phyloP scores from a whole-genome alignment of 31 red algal genomes.

The Odonthalia washingtoniensis region DNA sequence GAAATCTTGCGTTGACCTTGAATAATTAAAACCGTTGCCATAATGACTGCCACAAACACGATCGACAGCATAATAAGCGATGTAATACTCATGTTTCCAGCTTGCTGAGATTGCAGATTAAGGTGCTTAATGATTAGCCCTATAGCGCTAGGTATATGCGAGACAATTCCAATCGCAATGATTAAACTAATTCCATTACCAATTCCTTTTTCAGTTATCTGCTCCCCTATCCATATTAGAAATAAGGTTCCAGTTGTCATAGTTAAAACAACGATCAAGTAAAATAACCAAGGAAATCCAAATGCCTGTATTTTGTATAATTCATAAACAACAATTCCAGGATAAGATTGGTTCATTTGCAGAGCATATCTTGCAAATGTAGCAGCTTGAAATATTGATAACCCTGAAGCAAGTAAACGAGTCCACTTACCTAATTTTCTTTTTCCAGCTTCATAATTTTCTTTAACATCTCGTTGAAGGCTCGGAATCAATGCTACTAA shows the following conservation, averaged over 20 bases:
- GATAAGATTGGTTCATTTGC: background rate
- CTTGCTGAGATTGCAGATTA: slow-evolving; percentile 7
- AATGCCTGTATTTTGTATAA: too few relatives aligned
- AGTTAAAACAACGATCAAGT: slow-evolving; percentile 11
- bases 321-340: slow-evolving; percentile 6
- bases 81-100: too few relatives aligned
- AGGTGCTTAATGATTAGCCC: background rate
- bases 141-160: slow-evolving; percentile 3
- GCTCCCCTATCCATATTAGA: slow-evolving; percentile 16
- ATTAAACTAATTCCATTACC: slow-evolving; percentile 5
- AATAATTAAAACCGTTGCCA: slow-evolving; percentile 24
- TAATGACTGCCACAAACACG: background rate
- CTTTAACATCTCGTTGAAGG: background rate
- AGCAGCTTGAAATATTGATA: slow-evolving; percentile 3
- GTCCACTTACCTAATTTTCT: slow-evolving; percentile 4
- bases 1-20: background rate
- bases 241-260: background rate
- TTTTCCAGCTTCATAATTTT: slow-evolving; percentile 5
- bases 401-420: background rate
- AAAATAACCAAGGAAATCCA: slow-evolving; percentile 13
- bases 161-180: background rate
- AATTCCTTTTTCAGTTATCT: slow-evolving; percentile 16
- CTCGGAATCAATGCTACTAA: background rate
- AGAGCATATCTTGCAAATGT: background rate
- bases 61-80: too few relatives aligned